Evolutionary conservation across 1,284 basidiomycete genomes (phyloP).

Genomic region (Fistulinella staudtii): DNA sequence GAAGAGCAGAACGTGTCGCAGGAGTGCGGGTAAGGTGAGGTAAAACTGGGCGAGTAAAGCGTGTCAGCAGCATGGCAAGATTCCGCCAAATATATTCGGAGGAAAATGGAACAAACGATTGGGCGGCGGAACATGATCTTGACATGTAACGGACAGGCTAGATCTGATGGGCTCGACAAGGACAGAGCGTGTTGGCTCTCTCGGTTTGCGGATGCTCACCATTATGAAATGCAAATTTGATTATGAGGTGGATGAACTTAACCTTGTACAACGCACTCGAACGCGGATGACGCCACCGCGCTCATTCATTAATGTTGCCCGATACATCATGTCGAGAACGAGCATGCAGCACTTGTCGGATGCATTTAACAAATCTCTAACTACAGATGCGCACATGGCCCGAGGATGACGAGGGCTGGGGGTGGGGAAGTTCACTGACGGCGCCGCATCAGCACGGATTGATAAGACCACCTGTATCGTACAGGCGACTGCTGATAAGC

Average conservation of each 20-base stretch:
- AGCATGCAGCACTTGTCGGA: slow-evolving; percentile 19
- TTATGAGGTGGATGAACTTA: slow-evolving; percentile 36
- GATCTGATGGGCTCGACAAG: slow-evolving; percentile 30
- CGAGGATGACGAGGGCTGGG: slow-evolving; percentile 8
- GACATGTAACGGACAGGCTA: slow-evolving; percentile 20
- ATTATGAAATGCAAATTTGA: slow-evolving; percentile 38
- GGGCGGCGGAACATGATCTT: slow-evolving; percentile 25
- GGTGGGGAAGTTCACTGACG: slow-evolving; percentile 10
- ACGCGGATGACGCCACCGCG: slow-evolving; percentile 30
- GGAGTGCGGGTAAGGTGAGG: slow-evolving; percentile 58
- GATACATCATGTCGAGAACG: slow-evolving; percentile 32
- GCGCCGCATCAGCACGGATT: slow-evolving; percentile 7
- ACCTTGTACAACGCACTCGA: slow-evolving; percentile 33
- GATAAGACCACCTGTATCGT: slow-evolving; percentile 25
- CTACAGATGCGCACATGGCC: slow-evolving; percentile 22
- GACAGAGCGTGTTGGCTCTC: slow-evolving; percentile 19
- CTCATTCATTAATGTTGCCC: slow-evolving; percentile 35
- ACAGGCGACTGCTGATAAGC: slow-evolving; percentile 19
- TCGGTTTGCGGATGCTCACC: slow-evolving; percentile 30
- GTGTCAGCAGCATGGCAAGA: slow-evolving; percentile 59
- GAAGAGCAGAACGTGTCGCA: slow-evolving; percentile 49
- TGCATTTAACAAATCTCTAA: slow-evolving; percentile 23
- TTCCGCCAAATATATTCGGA: slow-evolving; percentile 51
- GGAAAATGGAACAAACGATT: slow-evolving; percentile 46
- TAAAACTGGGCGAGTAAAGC: slow-evolving; percentile 42